phyloP scores from a whole-genome alignment of 495 filamentous ascomycete species.

The Xanthoparmelia taractica region DNA sequence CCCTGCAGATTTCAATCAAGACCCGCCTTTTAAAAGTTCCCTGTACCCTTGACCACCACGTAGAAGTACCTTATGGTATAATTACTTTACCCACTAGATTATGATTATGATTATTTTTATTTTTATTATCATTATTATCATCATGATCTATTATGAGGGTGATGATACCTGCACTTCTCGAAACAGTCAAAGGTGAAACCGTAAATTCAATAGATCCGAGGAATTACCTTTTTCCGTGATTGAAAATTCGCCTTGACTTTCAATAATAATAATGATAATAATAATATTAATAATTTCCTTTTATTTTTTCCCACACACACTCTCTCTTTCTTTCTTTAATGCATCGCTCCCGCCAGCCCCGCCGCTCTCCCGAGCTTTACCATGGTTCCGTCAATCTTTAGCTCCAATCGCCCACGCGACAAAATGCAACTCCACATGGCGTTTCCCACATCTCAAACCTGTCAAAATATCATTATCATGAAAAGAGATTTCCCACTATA shows the following conservation, averaged over 20 bases:
- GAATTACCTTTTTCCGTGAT: not conserved
- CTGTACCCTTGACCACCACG: not conserved
- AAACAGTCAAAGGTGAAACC: too few species aligned
- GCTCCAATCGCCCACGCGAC: not conserved
- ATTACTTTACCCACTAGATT: too few species aligned
- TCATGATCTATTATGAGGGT: too few species aligned
- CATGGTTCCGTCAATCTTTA: not conserved
- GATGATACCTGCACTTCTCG: too few species aligned
- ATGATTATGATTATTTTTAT: not conserved
- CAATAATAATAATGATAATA: too few species aligned
- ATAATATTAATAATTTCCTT: too few species aligned
- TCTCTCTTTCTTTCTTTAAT: not conserved
- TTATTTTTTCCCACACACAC: not conserved
- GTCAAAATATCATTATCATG: not conserved
- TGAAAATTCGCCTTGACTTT: too few species aligned
- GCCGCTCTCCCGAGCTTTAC: not conserved
- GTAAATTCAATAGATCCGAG: not conserved
- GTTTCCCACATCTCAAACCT: not conserved
- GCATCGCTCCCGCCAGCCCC: not conserved
- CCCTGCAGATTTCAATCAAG: not conserved
- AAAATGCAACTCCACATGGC: not conserved
- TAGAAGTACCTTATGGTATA: too few species aligned
- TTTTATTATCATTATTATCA: too few species aligned
- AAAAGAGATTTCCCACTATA: too few species aligned
- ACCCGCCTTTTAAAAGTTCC: too few species aligned